Conservation (phyloP, 768 basidiomycete genomes). For the Leccinum ochraceum region DNA sequence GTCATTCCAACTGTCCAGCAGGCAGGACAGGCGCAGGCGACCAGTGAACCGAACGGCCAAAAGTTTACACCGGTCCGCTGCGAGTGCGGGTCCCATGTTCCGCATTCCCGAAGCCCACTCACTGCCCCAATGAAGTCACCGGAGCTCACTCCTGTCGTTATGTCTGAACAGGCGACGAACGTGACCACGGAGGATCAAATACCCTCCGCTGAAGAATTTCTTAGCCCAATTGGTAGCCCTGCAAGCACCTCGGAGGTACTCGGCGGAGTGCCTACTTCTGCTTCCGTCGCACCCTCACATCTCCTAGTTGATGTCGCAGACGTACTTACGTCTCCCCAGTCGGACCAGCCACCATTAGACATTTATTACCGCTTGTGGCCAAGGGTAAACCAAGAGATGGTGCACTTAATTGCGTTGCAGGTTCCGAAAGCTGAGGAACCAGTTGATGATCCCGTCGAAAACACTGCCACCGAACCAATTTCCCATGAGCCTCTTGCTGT, state of each 20-base stretch:
- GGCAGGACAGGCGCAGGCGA: slow-evolving; percentile 19
- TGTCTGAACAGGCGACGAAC: not conserved
- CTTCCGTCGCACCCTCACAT: slow-evolving; percentile 3
- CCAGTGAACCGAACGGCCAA: not conserved
- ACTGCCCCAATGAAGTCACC: not conserved
- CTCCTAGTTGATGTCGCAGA: slow-evolving; percentile 13
- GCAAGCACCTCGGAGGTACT: slow-evolving; percentile 2
- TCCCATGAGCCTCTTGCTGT: slow-evolving; percentile 31
- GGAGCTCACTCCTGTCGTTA: not conserved
- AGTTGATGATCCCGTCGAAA: not conserved
- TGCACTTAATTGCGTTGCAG: slow-evolving; percentile 29
- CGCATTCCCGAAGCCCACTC: not conserved
- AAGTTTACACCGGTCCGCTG: not conserved
- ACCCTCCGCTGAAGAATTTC: slow-evolving; percentile 22
- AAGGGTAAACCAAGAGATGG: slow-evolving; percentile 39
- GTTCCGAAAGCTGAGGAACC: not conserved
- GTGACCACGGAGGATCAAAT: slow-evolving; percentile 3
- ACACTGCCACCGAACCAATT: not conserved
- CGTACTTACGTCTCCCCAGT: slow-evolving; percentile 7
- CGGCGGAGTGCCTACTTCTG: not conserved
- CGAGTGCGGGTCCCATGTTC: not conserved
- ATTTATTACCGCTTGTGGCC: slow-evolving; percentile 35
- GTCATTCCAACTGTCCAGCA: slow-evolving; percentile 39
- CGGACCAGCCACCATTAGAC: slow-evolving; percentile 17
- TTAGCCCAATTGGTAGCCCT: slow-evolving; percentile 25